Evolutionary conservation across 495 filamentous ascomycete genomes (phyloP), one percentile per base, ranked within the genome.

Genomic region (Bacidia rubella): DNA sequence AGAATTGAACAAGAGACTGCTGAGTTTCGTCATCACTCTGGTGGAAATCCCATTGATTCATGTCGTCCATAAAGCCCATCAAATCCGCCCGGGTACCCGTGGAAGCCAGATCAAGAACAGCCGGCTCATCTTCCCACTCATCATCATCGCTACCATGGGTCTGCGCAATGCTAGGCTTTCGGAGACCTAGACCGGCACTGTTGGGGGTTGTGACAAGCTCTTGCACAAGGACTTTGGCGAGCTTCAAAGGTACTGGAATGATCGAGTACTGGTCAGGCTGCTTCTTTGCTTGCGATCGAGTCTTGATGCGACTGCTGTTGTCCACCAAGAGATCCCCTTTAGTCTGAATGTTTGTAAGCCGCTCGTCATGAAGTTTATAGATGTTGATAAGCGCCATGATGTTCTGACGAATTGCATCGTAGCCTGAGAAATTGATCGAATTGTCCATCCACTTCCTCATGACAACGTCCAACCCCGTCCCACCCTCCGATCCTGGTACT

Each of bases 391-490:
- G 74, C 11, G 92, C 92, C 55, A 95, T 88, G 56, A 95, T 85
- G 58, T 97, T 98, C 63, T 95, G 88, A 59, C 89, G 74, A 60
- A 95, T 97, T 64, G 95, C 90, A 59, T 96, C 89, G 60, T 96
- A 98, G 19, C 92, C 92, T 7, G 87, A 86, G 66, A 98, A 97
- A 64, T 83, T 94, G 67, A 92, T 77, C 2, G 89, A 95, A 66
- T 96, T 92, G 66, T 95, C 90, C 0, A 97, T 74, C 92, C 92
- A 98, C 66, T 96, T 96, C 67, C 79, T 74, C 55, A 98, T 67
- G 12, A 98, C 92, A 1, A 96, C 81, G 49, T 87, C 77, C 7
- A 98, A 71, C 11, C 92, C 92, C 60, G 74, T 94, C 58, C 79
- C 72, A 19, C 74, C 75, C 19, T 57, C 51, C 52, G 71, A 62